phyloP scores from a whole-genome alignment of 768 basidiomycete species.

The Antrodiella citrinella region DNA sequence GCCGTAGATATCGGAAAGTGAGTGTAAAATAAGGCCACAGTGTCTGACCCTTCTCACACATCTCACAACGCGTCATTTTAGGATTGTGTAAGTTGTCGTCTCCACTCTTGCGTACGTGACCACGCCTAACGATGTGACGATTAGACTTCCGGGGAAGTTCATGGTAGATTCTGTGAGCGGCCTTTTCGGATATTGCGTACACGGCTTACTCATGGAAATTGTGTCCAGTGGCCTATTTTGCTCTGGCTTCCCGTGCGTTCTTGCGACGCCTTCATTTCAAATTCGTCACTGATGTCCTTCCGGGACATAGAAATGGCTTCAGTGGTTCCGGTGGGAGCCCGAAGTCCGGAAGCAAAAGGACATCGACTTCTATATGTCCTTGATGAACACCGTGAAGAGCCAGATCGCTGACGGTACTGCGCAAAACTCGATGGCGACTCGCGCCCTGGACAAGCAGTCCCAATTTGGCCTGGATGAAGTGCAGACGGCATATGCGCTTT shows the following conservation, averaged over 20 bases:
- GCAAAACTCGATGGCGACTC: not conserved
- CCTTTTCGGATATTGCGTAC: not conserved
- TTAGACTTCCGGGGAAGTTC: constrained; percentile 5
- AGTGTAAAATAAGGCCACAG: too few relatives aligned
- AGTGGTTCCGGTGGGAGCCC: constrained; percentile 4
- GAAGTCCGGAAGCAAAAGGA: not conserved
- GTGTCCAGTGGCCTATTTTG: constrained; percentile 5
- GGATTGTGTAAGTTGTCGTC: not conserved
- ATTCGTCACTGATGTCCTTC: not conserved
- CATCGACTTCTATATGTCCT: constrained; percentile 1
- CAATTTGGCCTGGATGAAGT: not conserved
- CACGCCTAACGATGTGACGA: not conserved
- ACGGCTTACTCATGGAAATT: not conserved
- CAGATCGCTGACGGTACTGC: constrained; percentile 2
- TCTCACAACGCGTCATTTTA: too few relatives aligned
- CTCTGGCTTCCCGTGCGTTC: constrained; percentile 7
- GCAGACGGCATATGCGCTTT: constrained; percentile 1
- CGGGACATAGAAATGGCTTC: constrained; percentile 1
- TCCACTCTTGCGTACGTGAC: too few relatives aligned
- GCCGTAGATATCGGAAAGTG: too few relatives aligned
- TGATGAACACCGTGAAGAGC: not conserved
- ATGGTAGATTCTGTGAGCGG: constrained; percentile 6
- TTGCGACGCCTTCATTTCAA: not conserved
- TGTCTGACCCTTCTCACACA: too few relatives aligned
- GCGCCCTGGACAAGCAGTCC: not conserved